Conservation (phyloP, 495 filamentous ascomycete genomes). For the Talaromyces proteolyticus region DNA sequence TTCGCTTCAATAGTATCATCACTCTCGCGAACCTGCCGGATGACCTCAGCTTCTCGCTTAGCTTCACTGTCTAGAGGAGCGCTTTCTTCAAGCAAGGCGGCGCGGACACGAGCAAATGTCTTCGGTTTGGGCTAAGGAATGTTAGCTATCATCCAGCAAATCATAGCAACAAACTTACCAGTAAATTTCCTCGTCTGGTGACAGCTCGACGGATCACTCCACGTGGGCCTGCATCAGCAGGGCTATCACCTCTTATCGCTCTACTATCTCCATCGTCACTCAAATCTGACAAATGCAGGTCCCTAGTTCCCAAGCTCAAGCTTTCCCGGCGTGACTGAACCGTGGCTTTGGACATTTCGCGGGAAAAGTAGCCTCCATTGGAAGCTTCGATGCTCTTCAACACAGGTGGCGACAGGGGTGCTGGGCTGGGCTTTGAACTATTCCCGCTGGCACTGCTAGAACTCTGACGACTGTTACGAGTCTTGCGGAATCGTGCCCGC, state of each 20-base stretch:
- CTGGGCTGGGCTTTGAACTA: constrained; percentile 63
- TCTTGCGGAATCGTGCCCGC: constrained; percentile 50
- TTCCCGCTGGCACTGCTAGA: constrained; percentile 66
- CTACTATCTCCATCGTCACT: constrained; percentile 69
- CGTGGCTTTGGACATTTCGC: constrained; percentile 32
- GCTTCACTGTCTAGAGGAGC: constrained; percentile 84
- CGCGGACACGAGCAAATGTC: constrained; percentile 86
- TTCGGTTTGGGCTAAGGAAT: constrained; percentile 77
- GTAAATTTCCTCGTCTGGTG: constrained; percentile 77
- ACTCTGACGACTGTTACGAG: constrained; percentile 54
- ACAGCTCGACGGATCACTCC: constrained; percentile 61
- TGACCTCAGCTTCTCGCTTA: constrained; percentile 87
- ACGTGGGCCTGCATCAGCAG: constrained; percentile 32
- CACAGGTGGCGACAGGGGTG: constrained; percentile 56
- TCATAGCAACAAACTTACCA: constrained; percentile 50
- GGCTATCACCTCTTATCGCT: constrained; percentile 38
- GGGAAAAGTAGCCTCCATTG: constrained; percentile 37
- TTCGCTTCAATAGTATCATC: constrained; percentile 40
- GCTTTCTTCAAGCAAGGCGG: constrained; percentile 80
- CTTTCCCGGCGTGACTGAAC: constrained; percentile 68
- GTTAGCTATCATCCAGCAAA: constrained; percentile 8
- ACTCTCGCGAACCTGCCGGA: constrained; percentile 84
- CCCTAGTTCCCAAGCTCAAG: constrained; percentile 78
- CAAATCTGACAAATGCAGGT: constrained; percentile 78
- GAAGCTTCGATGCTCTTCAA: constrained; percentile 55